phyloP scores from a whole-genome alignment of 345 rosid species.

The Moringa oleifera region DNA sequence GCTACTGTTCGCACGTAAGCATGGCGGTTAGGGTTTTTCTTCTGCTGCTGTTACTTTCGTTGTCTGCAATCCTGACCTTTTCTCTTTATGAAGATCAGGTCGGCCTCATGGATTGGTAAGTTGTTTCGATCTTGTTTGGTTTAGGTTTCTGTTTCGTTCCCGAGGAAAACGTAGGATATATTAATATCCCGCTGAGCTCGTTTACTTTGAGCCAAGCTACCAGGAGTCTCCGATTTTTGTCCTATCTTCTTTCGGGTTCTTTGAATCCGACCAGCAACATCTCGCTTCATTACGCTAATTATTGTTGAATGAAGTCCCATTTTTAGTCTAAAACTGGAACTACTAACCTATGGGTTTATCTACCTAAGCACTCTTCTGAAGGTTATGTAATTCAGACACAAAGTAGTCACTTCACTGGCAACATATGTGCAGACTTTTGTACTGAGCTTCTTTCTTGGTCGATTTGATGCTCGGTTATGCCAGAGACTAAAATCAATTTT shows the following conservation, averaged over 20 bases:
- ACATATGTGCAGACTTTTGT: conserved; percentile 18
- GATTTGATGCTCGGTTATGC: neutral
- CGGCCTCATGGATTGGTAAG: conserved; percentile 94
- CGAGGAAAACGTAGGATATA: neutral
- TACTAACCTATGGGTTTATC: no score
- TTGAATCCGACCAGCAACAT: neutral
- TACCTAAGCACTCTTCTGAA: neutral
- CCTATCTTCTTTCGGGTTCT: neutral
- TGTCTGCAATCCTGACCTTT: conserved; percentile 30
- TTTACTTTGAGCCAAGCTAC: no score
- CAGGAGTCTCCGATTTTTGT: conserved; percentile 1
- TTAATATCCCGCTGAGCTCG: neutral
- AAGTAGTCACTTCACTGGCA: neutral
- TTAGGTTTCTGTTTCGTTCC: neutral
- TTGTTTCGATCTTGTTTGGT: conserved; percentile 11
- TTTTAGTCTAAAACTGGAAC: conserved; percentile 3
- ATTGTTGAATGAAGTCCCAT: conserved; percentile 2
- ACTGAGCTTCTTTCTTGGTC: neutral
- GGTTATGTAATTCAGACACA: neutral
- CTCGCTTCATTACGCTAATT: no score
- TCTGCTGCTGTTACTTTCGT: conserved; percentile 32
- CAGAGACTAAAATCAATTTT: no score
- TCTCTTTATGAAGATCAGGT: conserved; percentile 94
- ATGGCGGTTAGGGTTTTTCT: conserved; percentile 54
- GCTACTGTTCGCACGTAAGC: conserved; percentile 21